Evolutionary conservation across 495 filamentous ascomycete species (phyloP).

Genomic region (Usnea hakonensis): DNA sequence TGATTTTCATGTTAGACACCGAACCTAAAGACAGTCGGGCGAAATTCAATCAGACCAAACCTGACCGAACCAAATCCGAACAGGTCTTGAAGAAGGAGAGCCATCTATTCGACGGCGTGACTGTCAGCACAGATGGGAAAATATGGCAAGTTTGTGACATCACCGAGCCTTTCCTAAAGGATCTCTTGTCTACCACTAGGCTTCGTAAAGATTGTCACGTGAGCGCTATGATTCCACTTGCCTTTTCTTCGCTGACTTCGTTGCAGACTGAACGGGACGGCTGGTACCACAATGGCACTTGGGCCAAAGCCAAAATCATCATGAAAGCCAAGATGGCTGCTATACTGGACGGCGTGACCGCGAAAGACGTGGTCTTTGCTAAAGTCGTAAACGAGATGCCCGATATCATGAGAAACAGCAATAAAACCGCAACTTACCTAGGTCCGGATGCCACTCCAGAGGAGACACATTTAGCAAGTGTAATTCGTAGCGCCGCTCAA

Average conservation of each 20-base stretch:
- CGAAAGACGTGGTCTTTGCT: not conserved
- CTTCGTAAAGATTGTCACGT: slow-evolving; percentile 39
- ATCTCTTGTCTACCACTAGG: slow-evolving; percentile 43
- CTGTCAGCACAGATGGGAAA: slow-evolving; percentile 62
- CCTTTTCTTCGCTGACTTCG: slow-evolving; percentile 22
- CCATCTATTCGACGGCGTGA: slow-evolving; percentile 76
- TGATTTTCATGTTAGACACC: slow-evolving; percentile 61
- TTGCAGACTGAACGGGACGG: slow-evolving; percentile 58
- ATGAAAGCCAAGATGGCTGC: slow-evolving; percentile 71
- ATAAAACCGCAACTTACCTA: not conserved
- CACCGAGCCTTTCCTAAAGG: slow-evolving; percentile 59
- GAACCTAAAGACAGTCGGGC: slow-evolving; percentile 16
- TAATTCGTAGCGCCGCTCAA: slow-evolving; percentile 2
- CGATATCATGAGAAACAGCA: slow-evolving; percentile 3
- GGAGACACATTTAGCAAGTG: slow-evolving; percentile 3
- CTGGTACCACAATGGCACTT: slow-evolving; percentile 71
- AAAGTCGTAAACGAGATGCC: slow-evolving; percentile 8
- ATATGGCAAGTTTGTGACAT: slow-evolving; percentile 94
- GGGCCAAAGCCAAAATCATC: slow-evolving; percentile 71
- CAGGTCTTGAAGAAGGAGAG: slow-evolving; percentile 30
- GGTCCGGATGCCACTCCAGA: slow-evolving; percentile 1
- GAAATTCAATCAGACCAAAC: slow-evolving; percentile 7
- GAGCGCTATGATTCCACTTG: slow-evolving; percentile 27
- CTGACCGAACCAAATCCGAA: slow-evolving; percentile 6
- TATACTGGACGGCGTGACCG: slow-evolving; percentile 33